Percentiles rank a stretch among this genome's conserved stretches.
Conservation (phyloP, 2,329 filamentous ascomycete species). For the Aspergillus sp. region DNA sequence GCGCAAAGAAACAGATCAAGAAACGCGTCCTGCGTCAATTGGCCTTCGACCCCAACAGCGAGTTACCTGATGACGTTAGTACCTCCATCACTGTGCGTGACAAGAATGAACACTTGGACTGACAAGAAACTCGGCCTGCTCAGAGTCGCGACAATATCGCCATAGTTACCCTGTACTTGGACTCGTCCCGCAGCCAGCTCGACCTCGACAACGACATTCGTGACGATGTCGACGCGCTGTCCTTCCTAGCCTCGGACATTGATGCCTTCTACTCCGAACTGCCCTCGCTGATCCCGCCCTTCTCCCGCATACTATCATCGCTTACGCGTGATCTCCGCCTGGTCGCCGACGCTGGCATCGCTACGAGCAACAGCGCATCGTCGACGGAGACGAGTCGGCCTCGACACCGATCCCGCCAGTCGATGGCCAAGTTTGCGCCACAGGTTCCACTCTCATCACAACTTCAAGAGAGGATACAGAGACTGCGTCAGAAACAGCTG, state of each 20-base stretch:
- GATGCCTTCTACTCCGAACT: constrained; percentile 33
- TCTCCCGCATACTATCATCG: constrained; percentile 26
- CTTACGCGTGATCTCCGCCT: constrained; percentile 26
- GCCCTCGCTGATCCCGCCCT: constrained; percentile 19
- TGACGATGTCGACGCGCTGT: constrained; percentile 22
- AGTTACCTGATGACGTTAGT: constrained; percentile 32
- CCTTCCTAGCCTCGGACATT: constrained; percentile 34
- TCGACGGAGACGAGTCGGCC: constrained; percentile 12
- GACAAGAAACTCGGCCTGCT: not conserved
- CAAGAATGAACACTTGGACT: not conserved
- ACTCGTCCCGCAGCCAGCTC: constrained; percentile 23
- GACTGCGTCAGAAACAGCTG: constrained; percentile 30
- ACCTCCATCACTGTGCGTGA: not conserved
- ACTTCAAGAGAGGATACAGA: constrained; percentile 24
- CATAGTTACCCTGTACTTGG: constrained; percentile 37
- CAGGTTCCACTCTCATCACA: constrained; percentile 23
- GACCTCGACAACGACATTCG: constrained; percentile 17
- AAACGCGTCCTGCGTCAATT: constrained; percentile 29
- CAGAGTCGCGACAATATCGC: constrained; percentile 34
- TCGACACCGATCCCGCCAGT: constrained; percentile 12
- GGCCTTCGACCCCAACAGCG: constrained; percentile 31
- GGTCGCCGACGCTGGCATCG: constrained; percentile 19
- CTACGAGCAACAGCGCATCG: constrained; percentile 7
- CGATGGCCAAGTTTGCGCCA: constrained; percentile 1
- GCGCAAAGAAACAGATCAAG: constrained; percentile 33